These are phyloP conservation scores for Nicotiana rustica DNA, from an alignment of 305 asterid genomes.

Conservation along the genomic window DNA sequence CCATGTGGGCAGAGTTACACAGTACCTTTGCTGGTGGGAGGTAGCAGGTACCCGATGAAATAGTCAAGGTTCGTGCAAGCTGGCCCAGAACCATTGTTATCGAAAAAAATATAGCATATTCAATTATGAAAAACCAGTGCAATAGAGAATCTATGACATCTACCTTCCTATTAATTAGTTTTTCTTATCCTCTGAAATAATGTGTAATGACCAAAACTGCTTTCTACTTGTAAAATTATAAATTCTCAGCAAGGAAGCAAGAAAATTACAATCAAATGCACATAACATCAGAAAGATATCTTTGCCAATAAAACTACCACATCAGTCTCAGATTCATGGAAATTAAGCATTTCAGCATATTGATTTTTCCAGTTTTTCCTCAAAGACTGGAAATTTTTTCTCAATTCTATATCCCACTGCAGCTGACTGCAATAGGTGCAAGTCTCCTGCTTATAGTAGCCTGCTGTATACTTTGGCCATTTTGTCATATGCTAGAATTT, in stretches of 20 bases:
- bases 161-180: constrained; percentile 14
- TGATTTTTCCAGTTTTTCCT: constrained; percentile 9
- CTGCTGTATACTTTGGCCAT: neutral
- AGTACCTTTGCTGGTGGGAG: too few relatives aligned
- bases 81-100: too few relatives aligned
- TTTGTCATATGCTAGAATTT: constrained; percentile 25
- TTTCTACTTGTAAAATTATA: neutral
- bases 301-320: constrained; percentile 9
- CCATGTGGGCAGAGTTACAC: too few relatives aligned
- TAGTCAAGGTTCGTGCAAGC: too few relatives aligned
- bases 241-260: constrained; percentile 13
- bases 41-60: too few relatives aligned
- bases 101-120: neutral
- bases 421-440: constrained; percentile 17
- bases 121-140: constrained; percentile 26
- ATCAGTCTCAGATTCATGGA: neutral
- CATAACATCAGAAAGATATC: constrained; percentile 26
- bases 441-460: neutral
- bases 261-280: neutral
- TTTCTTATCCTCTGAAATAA: constrained; percentile 14
- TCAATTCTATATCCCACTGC: constrained; percentile 19
- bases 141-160: constrained; percentile 13
- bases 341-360: constrained; percentile 20
- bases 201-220: constrained; percentile 25
- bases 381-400: neutral